Evolutionary conservation across 345 rosid species (phyloP).

Genomic region (Turnera subulata): DNA sequence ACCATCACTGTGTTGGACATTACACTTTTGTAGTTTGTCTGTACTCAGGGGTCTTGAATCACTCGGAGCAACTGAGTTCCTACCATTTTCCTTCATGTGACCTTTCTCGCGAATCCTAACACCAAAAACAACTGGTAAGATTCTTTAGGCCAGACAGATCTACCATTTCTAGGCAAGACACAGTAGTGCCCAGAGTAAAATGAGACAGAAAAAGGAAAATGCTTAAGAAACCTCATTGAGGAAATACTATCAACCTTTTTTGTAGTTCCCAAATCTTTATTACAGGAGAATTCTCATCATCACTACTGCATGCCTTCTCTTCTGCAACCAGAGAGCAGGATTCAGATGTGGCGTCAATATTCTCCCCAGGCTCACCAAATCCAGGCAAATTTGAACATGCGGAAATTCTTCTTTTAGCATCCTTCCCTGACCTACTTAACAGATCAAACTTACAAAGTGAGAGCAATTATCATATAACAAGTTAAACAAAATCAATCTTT

Average conservation of each 20-base stretch:
- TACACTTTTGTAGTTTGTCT: conserved; percentile 45
- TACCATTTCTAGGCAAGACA: no score
- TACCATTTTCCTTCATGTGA: conserved; percentile 36
- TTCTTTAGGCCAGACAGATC: conserved; percentile 1
- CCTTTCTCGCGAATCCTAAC: conserved; percentile 38
- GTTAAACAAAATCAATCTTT: background rate
- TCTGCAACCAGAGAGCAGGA: conserved; percentile 68
- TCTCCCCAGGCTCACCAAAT: conserved; percentile 37
- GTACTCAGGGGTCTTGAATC: conserved; percentile 34
- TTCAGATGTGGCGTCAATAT: conserved; percentile 60
- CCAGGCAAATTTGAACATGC: conserved; percentile 19
- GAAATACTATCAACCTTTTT: no score
- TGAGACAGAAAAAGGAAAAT: no score
- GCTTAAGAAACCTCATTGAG: no score
- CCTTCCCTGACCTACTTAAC: conserved; percentile 41
- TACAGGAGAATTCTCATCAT: conserved; percentile 31
- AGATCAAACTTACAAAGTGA: conserved; percentile 7
- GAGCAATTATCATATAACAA: background rate
- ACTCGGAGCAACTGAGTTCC: conserved; percentile 32
- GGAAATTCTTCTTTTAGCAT: conserved; percentile 30
- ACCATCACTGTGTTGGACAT: conserved; percentile 60
- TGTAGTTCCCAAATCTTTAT: no score
- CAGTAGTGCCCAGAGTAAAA: no score
- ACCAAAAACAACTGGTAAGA: conserved; percentile 19
- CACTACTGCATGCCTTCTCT: conserved; percentile 68